phyloP scores from a whole-genome alignment of 495 filamentous ascomycete species.

The Trichoderma erinaceum region DNA sequence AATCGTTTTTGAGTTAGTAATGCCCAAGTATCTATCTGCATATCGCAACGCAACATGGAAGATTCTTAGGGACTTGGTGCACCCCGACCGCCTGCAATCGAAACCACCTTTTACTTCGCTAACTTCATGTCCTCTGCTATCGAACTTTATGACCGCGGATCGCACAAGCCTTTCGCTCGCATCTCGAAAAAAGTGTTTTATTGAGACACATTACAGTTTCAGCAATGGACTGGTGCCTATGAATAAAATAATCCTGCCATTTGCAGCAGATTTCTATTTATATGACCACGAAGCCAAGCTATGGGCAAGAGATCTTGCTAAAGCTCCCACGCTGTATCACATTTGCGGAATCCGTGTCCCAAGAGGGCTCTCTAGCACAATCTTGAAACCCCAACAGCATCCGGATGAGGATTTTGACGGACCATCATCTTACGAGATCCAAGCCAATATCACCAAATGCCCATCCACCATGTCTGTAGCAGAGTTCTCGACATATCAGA shows the following conservation, averaged over 20 bases:
- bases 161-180: not conserved
- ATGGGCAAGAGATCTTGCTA: slow-evolving; percentile 29
- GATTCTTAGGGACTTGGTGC: not conserved
- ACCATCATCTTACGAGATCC: slow-evolving; percentile 48
- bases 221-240: not conserved
- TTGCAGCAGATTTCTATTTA: slow-evolving; percentile 20
- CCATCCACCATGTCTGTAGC: slow-evolving; percentile 39
- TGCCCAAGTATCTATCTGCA: slow-evolving; percentile 31
- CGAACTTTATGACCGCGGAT: not conserved
- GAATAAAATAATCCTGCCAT: not conserved
- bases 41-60: slow-evolving; percentile 23
- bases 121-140: not conserved
- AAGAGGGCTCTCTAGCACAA: slow-evolving; percentile 19
- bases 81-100: not conserved
- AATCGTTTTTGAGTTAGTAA: slow-evolving; percentile 40
- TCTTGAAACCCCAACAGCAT: not conserved
- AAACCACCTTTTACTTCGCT: not conserved
- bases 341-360: slow-evolving; percentile 24
- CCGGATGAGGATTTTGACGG: slow-evolving; percentile 24
- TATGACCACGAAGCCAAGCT: slow-evolving; percentile 23
- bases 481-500: slow-evolving; percentile 48
- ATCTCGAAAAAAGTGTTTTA: not conserved
- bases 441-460: slow-evolving; percentile 48
- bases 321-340: slow-evolving; percentile 33
- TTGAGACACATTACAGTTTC: not conserved